phyloP scores from a whole-genome alignment of 768 basidiomycete species.

The Phanerodontia chrysosporium region DNA sequence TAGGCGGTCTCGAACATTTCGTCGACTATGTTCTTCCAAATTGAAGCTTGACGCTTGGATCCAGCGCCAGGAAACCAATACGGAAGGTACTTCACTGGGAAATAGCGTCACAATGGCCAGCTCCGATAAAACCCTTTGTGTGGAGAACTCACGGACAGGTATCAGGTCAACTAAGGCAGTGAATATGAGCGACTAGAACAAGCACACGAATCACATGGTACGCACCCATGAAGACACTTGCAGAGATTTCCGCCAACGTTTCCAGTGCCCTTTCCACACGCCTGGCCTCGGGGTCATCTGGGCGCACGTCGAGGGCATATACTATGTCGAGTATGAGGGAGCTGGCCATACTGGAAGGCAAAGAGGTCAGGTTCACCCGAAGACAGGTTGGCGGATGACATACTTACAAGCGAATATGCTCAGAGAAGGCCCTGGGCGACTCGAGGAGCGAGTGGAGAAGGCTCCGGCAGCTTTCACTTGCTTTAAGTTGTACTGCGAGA shows the following conservation, averaged over 20 bases:
- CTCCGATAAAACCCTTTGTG: not conserved
- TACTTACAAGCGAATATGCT: slow-evolving; percentile 4
- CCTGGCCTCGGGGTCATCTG: slow-evolving; percentile 11
- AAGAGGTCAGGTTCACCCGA: not conserved
- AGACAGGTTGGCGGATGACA: not conserved
- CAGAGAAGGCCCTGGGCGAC: not conserved
- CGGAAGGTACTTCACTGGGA: slow-evolving; percentile 19
- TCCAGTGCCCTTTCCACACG: slow-evolving; percentile 9
- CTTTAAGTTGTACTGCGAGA: not conserved
- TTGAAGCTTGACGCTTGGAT: slow-evolving; percentile 12
- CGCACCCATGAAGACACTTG: not conserved
- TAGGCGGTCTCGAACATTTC: slow-evolving; percentile 11
- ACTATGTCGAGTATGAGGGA: slow-evolving; percentile 9
- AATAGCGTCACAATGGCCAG: not conserved
- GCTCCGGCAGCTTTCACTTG: not conserved
- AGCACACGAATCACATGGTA: not conserved
- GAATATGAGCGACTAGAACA: no score
- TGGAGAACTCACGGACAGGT: not conserved
- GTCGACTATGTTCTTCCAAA: slow-evolving; percentile 1
- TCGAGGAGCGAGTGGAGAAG: not conserved
- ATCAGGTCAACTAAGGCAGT: not conserved
- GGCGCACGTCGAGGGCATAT: slow-evolving; percentile 15
- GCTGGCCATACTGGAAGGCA: slow-evolving; percentile 9
- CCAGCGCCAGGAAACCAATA: slow-evolving; percentile 20
- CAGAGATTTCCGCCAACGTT: slow-evolving; percentile 11